Evolutionary conservation across 23 red algal species (phyloP).

Genomic region (Gracilaria gracilis): DNA sequence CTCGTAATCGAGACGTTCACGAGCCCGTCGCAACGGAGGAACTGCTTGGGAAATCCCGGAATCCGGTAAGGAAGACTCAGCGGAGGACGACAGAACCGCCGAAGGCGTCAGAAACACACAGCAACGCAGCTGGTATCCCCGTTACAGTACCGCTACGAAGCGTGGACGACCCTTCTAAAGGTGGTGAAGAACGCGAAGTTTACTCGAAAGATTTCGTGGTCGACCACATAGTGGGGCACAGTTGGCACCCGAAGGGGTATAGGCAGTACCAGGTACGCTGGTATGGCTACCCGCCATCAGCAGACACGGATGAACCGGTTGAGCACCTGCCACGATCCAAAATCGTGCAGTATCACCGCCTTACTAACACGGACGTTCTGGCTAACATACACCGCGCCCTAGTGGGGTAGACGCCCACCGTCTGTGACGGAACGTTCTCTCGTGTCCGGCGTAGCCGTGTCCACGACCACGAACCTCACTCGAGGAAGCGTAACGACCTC

Average conservation of each 20-base stretch:
- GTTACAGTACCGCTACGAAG: background rate
- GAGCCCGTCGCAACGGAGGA: background rate
- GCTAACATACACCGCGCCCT: background rate
- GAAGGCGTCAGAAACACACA: too few species aligned
- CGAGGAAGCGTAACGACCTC: background rate
- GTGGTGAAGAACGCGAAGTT: background rate
- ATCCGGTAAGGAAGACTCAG: background rate
- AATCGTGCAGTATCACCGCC: constrained; percentile 6
- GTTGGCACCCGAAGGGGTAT: background rate
- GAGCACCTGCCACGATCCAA: background rate
- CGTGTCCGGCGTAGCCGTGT: too few species aligned
- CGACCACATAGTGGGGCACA: background rate
- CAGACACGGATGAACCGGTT: constrained; percentile 9
- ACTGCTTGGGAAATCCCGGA: background rate
- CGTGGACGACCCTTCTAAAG: background rate
- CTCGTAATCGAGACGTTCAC: too few species aligned
- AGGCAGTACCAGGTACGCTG: constrained; percentile 1
- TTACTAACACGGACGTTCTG: background rate
- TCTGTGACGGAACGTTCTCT: too few species aligned
- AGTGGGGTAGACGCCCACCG: background rate
- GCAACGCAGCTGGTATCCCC: too few species aligned
- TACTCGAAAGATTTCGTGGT: background rate
- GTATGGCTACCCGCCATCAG: background rate
- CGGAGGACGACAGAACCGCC: background rate
- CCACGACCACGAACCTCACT: background rate